These are phyloP conservation scores for Golubevia pallescens DNA, from an alignment of 1,284 basidiomycete species.

Conservation along the genomic window DNA sequence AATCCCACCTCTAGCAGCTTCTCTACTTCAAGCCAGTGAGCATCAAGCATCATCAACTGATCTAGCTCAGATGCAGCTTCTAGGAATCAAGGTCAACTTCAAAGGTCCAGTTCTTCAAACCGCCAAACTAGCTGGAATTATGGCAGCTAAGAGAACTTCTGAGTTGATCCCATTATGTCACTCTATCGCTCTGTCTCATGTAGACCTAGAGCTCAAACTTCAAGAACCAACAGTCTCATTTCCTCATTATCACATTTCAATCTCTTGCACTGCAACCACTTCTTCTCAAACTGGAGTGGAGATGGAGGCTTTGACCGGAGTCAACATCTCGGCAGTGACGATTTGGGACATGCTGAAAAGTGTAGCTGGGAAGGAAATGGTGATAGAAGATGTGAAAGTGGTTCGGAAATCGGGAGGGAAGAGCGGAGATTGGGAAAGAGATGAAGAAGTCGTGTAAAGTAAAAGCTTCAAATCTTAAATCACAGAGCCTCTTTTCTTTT, in stretches of 20 bases:
- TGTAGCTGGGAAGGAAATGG: conserved; percentile 81
- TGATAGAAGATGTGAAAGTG: conserved; percentile 71
- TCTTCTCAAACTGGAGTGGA: conserved; percentile 72
- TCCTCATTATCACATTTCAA: conserved; percentile 13
- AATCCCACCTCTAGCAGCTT: too few relatives aligned
- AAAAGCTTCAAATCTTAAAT: too few relatives aligned
- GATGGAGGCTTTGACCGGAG: conserved; percentile 89
- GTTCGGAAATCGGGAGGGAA: conserved; percentile 75
- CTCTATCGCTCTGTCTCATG: conserved; percentile 74
- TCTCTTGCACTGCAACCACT: conserved; percentile 37
- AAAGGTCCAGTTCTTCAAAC: too few relatives aligned
- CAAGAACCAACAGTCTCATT: conserved; percentile 1
- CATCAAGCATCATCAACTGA: neutral
- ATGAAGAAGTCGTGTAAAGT: too few relatives aligned
- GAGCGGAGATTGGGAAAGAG: conserved; percentile 69
- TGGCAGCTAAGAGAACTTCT: conserved; percentile 81
- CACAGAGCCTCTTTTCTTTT: too few relatives aligned
- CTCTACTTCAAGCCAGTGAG: too few relatives aligned
- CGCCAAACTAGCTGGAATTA: conserved; percentile 72
- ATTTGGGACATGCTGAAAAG: conserved; percentile 94
- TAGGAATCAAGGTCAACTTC: too few relatives aligned
- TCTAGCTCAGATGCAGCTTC: too few relatives aligned
- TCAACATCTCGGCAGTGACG: conserved; percentile 78
- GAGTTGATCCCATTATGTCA: conserved; percentile 86
- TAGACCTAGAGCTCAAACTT: conserved; percentile 71